Percentiles rank a stretch among this genome's conserved stretches.
These are phyloP conservation scores for Batrachochytrium dendrobatidis DNA, from an alignment of 371 early-diverging fungal species.

Conservation along the genomic window DNA sequence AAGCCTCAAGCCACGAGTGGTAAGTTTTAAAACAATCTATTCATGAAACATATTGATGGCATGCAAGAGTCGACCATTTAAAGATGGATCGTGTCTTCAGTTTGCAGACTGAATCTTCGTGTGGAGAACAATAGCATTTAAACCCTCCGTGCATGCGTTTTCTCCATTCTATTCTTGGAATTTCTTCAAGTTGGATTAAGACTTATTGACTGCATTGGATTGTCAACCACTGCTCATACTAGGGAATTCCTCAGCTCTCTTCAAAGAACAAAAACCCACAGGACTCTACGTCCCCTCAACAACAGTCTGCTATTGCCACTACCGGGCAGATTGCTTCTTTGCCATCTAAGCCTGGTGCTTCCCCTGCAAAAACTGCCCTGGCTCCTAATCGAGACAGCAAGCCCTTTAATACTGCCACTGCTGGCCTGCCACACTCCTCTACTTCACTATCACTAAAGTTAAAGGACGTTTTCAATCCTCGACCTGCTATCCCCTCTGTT, in stretches of 20 bases:
- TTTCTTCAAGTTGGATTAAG: neutral
- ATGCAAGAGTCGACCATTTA: no score
- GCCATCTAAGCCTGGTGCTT: neutral
- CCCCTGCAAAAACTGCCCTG: neutral
- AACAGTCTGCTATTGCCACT: neutral
- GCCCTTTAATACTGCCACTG: neutral
- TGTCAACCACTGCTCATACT: neutral
- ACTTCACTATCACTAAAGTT: neutral
- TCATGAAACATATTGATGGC: no score
- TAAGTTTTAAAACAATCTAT: no score
- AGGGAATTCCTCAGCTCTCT: neutral
- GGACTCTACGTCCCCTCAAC: neutral
- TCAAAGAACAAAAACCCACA: neutral
- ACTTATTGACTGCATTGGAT: neutral
- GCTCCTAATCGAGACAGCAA: neutral
- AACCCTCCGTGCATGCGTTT: neutral
- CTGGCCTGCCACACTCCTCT: neutral
- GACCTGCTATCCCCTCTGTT: neutral
- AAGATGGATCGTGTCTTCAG: no score
- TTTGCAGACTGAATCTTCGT: no score
- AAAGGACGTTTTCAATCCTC: neutral
- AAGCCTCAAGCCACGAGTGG: conserved; percentile 6
- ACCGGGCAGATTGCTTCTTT: neutral
- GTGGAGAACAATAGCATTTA: no score
- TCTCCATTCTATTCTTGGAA: neutral